These are phyloP conservation scores for Mortierella sp. DNA, from an alignment of 371 early-diverging fungal genomes.

Conservation along the genomic window DNA sequence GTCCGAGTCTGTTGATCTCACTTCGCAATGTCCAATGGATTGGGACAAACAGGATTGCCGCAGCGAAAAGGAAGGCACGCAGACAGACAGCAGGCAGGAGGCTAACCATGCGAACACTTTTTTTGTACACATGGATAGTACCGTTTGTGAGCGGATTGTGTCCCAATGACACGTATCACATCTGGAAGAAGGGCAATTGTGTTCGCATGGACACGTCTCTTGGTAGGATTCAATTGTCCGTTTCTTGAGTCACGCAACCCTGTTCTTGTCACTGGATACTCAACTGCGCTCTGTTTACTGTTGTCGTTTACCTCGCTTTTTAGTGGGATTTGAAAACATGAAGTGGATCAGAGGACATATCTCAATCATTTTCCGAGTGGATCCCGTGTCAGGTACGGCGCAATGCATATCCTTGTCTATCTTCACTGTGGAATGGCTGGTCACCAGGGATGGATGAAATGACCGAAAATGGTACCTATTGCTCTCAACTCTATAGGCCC, in stretches of 20 bases:
- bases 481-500: constrained; percentile 20
- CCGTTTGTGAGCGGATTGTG: constrained; percentile 54
- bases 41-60: too few species aligned
- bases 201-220: constrained; percentile 54
- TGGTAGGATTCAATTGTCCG: constrained; percentile 11
- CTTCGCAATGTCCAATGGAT: too few species aligned
- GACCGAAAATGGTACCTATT: not conserved
- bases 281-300: too few species aligned
- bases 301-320: not conserved
- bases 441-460: too few species aligned
- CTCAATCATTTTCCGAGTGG: constrained; percentile 51
- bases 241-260: too few species aligned
- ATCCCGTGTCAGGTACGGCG: constrained; percentile 28
- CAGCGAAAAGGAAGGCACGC: too few species aligned
- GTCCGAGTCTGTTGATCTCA: too few species aligned
- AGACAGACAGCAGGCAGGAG: too few species aligned
- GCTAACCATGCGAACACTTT: too few species aligned
- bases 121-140: constrained; percentile 12
- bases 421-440: too few species aligned
- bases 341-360: constrained; percentile 53
- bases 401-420: too few species aligned
- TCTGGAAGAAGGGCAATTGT: constrained; percentile 53
- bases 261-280: too few species aligned
- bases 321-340: constrained; percentile 52
- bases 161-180: constrained; percentile 53